Conservation (phyloP, 2,329 filamentous ascomycete genomes). For the Sporothrix sp. region DNA sequence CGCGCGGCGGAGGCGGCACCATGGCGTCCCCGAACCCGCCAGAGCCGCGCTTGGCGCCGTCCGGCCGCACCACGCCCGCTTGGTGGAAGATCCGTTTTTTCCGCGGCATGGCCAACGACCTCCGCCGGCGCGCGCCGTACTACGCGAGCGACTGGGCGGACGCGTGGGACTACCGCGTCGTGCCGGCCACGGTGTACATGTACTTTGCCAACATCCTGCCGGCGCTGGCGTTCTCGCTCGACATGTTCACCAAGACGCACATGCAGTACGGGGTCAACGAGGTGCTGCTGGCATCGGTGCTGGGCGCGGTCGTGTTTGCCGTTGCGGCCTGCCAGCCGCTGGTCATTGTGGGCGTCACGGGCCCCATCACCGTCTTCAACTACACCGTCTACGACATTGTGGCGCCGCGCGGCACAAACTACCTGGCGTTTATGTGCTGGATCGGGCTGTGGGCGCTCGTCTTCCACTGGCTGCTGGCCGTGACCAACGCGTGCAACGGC, state of each 20-base stretch:
- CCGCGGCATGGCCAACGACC: slow-evolving; percentile 69
- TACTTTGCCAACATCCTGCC: slow-evolving; percentile 89
- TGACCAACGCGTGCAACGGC: slow-evolving; percentile 79
- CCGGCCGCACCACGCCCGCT: neutral
- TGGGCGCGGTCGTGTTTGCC: slow-evolving; percentile 73
- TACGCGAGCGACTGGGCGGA: slow-evolving; percentile 78
- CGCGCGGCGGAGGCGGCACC: neutral
- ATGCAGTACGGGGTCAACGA: slow-evolving; percentile 86
- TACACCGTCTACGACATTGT: slow-evolving; percentile 92
- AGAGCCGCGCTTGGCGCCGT: neutral
- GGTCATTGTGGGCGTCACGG: slow-evolving; percentile 84
- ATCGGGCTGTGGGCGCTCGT: slow-evolving; percentile 81
- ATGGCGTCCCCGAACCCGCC: neutral
- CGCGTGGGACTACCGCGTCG: slow-evolving; percentile 82
- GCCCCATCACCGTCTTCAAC: slow-evolving; percentile 88
- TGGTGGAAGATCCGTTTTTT: slow-evolving; percentile 74
- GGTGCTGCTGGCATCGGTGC: slow-evolving; percentile 74
- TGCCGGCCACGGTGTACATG: slow-evolving; percentile 85
- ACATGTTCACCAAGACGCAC: slow-evolving; percentile 85
- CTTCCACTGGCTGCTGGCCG: slow-evolving; percentile 74
- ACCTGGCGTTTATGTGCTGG: slow-evolving; percentile 86
- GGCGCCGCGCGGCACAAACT: slow-evolving; percentile 63
- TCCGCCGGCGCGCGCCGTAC: slow-evolving; percentile 63
- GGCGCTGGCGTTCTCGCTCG: slow-evolving; percentile 77
- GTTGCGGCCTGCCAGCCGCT: slow-evolving; percentile 73